Conservation (phyloP, 176 grass and related monocot genomes). For the Musa beccarii region DNA sequence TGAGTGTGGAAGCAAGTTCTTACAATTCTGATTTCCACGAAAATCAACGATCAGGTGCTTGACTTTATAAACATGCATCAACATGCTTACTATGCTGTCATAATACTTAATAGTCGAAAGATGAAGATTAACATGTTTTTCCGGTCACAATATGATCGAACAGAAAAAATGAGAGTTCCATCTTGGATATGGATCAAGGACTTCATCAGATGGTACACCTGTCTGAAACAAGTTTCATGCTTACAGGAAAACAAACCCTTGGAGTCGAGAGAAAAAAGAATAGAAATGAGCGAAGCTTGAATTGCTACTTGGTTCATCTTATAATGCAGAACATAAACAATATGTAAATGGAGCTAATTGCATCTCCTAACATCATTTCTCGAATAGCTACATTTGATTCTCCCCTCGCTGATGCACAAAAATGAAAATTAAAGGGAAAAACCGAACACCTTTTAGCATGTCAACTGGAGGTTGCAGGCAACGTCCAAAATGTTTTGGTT, state of each 20-base stretch:
- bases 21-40: too few species aligned
- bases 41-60: too few species aligned
- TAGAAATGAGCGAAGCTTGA: neutral
- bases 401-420: neutral
- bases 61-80: too few species aligned
- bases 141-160: too few species aligned
- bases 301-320: neutral
- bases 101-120: too few species aligned
- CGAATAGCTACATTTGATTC: neutral
- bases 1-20: too few species aligned
- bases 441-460: neutral
- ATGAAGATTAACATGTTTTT: too few species aligned
- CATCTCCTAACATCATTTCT: neutral
- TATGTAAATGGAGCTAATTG: neutral
- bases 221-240: neutral
- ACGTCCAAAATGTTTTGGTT: constrained; percentile 76
- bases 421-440: constrained; percentile 16
- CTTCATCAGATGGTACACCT: too few species aligned
- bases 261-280: neutral
- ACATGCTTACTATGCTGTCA: too few species aligned
- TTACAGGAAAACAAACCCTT: neutral
- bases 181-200: too few species aligned
- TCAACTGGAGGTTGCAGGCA: constrained; percentile 36
- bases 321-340: neutral
- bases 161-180: too few species aligned